Conservation (phyloP, 2,329 filamentous ascomycete species). For the Cladosporium sphaerospermum region DNA sequence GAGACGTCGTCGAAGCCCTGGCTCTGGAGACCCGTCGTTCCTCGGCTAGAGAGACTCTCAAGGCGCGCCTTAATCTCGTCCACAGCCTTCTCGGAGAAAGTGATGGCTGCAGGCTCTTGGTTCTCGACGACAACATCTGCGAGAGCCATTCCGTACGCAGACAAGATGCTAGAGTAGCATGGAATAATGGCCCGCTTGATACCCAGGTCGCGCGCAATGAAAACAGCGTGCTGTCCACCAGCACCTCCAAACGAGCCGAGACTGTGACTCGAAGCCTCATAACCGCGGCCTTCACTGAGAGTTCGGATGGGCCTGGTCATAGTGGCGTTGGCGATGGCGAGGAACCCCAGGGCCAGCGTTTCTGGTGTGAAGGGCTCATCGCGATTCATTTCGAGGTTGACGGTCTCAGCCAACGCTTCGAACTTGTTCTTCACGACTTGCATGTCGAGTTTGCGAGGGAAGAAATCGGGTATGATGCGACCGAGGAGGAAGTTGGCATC, state of each 20-base stretch:
- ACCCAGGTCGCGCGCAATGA: constrained; percentile 72
- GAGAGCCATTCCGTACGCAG: constrained; percentile 81
- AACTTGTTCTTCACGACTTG: constrained; percentile 16
- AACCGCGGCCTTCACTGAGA: constrained; percentile 80
- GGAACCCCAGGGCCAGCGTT: constrained; percentile 69
- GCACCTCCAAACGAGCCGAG: constrained; percentile 84
- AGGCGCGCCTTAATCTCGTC: constrained; percentile 48
- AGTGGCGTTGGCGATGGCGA: constrained; percentile 78
- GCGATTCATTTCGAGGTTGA: constrained; percentile 51
- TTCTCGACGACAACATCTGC: constrained; percentile 84
- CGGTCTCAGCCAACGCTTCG: constrained; percentile 15
- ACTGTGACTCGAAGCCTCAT: constrained; percentile 76
- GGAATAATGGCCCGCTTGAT: constrained; percentile 78
- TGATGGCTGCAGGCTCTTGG: constrained; percentile 56
- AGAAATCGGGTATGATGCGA: constrained; percentile 26
- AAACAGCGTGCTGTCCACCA: constrained; percentile 78
- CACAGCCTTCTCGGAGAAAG: constrained; percentile 42
- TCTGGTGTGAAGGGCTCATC: constrained; percentile 51
- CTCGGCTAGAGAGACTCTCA: constrained; percentile 48
- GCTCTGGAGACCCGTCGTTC: constrained; percentile 52
- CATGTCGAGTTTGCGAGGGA: constrained; percentile 27
- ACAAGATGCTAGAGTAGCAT: constrained; percentile 76
- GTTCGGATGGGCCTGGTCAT: constrained; percentile 83
- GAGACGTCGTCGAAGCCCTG: constrained; percentile 40
- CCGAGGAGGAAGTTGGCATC: constrained; percentile 32